Evolutionary conservation across 2,329 filamentous ascomycete genomes (phyloP).

Genomic region (Fusarium sp.): DNA sequence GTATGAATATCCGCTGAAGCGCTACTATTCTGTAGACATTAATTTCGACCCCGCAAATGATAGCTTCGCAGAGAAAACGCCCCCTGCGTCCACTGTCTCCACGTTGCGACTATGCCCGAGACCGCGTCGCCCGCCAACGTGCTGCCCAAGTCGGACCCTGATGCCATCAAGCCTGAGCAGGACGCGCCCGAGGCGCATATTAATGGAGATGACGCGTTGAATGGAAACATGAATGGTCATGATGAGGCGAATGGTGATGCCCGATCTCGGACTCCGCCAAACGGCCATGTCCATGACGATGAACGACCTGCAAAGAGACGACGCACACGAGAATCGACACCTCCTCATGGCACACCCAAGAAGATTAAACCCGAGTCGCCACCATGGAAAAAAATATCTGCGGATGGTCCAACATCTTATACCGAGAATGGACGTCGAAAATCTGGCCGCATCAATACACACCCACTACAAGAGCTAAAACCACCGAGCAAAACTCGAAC

Average conservation of each 20-base stretch:
- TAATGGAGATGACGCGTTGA: slow-evolving; percentile 39
- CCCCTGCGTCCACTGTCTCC: slow-evolving; percentile 59
- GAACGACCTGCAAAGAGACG: slow-evolving; percentile 75
- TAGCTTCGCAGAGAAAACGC: slow-evolving; percentile 67
- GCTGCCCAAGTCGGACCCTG: slow-evolving; percentile 51
- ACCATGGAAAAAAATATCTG: slow-evolving; percentile 90
- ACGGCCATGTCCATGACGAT: slow-evolving; percentile 54
- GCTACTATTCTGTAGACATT: slow-evolving; percentile 66
- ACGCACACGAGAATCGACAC: slow-evolving; percentile 66
- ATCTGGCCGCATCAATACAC: slow-evolving; percentile 72
- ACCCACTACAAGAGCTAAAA: slow-evolving; percentile 68
- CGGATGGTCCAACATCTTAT: slow-evolving; percentile 90
- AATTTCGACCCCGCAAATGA: slow-evolving; percentile 70
- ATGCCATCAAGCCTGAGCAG: slow-evolving; percentile 45
- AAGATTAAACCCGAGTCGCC: slow-evolving; percentile 75
- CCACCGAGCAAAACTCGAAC: slow-evolving; percentile 64
- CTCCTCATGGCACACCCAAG: slow-evolving; percentile 55
- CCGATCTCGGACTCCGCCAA: slow-evolving; percentile 56
- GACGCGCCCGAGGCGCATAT: slow-evolving; percentile 38
- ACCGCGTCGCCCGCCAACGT: slow-evolving; percentile 68
- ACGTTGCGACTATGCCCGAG: slow-evolving; percentile 68
- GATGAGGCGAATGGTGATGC: slow-evolving; percentile 45
- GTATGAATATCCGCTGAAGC: slow-evolving; percentile 60
- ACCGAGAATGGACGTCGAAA: slow-evolving; percentile 78
- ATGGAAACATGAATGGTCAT: slow-evolving; percentile 28